phyloP scores from a whole-genome alignment of 1,139 yeast genomes.

The Geotrichum histeridarum region DNA sequence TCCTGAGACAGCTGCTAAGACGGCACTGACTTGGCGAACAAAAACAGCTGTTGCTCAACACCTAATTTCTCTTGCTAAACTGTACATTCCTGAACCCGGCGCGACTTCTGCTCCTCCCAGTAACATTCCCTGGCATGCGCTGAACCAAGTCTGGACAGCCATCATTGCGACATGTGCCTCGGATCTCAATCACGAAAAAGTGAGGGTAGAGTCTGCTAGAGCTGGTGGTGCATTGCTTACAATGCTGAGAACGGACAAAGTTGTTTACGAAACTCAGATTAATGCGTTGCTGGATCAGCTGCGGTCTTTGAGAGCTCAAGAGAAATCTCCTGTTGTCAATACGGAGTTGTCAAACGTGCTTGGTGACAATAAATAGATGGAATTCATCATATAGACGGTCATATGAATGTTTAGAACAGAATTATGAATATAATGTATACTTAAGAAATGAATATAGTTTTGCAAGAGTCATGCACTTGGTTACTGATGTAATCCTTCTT shows the following conservation, averaged over 20 bases:
- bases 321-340: constrained; percentile 10
- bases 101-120: constrained; percentile 29
- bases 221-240: constrained; percentile 35
- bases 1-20: constrained; percentile 7
- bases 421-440: too few species aligned
- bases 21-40: background rate
- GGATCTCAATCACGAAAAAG: constrained; percentile 55
- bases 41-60: constrained; percentile 5
- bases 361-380: background rate
- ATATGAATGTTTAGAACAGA: too few species aligned
- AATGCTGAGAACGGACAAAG: constrained; percentile 24
- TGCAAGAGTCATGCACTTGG: background rate
- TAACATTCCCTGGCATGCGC: constrained; percentile 27
- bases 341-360: constrained; percentile 13
- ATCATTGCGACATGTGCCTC: constrained; percentile 38
- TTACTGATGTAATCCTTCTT: too few species aligned
- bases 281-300: constrained; percentile 10
- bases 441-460: too few species aligned
- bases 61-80: constrained; percentile 5
- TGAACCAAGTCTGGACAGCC: constrained; percentile 32
- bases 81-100: constrained; percentile 13
- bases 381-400: too few species aligned
- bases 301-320: background rate
- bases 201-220: constrained; percentile 49
- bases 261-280: constrained; percentile 14